Evolutionary conservation across 768 basidiomycete genomes (phyloP).

Genomic region (Mycena pura): DNA sequence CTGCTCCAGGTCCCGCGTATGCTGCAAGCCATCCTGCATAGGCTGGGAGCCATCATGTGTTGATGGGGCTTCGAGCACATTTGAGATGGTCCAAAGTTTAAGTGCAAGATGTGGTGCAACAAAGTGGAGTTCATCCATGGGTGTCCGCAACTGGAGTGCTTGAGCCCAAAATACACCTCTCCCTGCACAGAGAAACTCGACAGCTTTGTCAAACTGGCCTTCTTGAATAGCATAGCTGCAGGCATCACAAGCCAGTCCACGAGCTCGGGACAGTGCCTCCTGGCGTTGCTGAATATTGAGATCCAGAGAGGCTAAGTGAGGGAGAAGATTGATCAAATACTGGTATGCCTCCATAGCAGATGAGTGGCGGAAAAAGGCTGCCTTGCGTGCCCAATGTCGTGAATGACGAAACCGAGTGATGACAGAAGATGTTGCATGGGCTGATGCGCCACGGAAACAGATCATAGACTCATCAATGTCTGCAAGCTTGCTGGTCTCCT

Average conservation of each 20-base stretch:
- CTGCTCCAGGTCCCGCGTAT: slow-evolving; percentile 19
- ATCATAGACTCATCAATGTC: background rate
- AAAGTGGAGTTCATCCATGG: background rate
- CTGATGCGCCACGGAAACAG: background rate
- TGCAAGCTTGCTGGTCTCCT: slow-evolving; percentile 9
- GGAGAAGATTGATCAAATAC: slow-evolving; percentile 1
- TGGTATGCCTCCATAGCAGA: slow-evolving; percentile 6
- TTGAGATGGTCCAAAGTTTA: background rate
- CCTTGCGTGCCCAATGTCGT: background rate
- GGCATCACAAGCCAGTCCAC: slow-evolving; percentile 3
- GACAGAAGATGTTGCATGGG: slow-evolving; percentile 3
- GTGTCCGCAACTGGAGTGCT: slow-evolving; percentile 4
- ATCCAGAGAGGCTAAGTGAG: slow-evolving; percentile 1
- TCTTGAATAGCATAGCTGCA: slow-evolving; percentile 5
- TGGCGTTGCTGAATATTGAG: slow-evolving; percentile 2
- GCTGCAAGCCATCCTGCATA: background rate
- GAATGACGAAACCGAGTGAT: background rate
- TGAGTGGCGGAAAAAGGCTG: background rate
- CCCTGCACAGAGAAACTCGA: slow-evolving; percentile 4
- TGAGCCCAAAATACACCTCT: slow-evolving; percentile 4
- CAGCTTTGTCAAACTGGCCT: slow-evolving; percentile 3
- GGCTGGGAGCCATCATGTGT: background rate
- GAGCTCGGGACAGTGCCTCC: slow-evolving; percentile 3
- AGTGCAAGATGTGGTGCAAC: slow-evolving; percentile 5
- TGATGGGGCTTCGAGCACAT: slow-evolving; percentile 1